These are phyloP conservation scores for Cutaneotrichosporon daszewskae DNA, from an alignment of 1,284 basidiomycete species.

Conservation along the genomic window DNA sequence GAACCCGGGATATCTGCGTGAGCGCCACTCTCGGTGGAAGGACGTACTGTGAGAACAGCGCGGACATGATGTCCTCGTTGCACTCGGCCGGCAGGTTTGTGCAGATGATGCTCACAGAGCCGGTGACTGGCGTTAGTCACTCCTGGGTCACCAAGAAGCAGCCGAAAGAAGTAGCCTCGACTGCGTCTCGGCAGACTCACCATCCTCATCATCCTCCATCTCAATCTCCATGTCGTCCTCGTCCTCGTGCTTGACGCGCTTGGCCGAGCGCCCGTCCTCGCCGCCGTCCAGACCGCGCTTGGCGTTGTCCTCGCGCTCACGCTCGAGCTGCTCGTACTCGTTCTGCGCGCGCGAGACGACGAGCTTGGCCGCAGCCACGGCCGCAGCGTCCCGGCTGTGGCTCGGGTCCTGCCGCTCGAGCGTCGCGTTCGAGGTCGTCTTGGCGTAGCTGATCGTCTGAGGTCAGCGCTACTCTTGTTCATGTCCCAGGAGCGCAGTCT, in stretches of 20 bases:
- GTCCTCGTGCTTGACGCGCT: conserved; percentile 32
- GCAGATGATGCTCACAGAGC: conserved; percentile 22
- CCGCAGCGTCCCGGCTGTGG: conserved; percentile 56
- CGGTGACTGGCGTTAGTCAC: conserved; percentile 1
- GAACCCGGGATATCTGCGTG: conserved; percentile 35
- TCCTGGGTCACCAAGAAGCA: no score
- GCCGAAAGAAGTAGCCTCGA: background rate
- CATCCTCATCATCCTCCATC: conserved; percentile 44
- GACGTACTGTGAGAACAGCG: conserved; percentile 33
- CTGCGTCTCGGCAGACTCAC: no score
- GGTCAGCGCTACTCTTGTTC: conserved; percentile 6
- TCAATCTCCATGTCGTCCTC: conserved; percentile 47
- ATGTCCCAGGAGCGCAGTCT: no score
- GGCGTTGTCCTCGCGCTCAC: conserved; percentile 56
- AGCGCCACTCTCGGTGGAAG: background rate
- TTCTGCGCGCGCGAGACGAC: conserved; percentile 48
- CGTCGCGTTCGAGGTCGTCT: conserved; percentile 76
- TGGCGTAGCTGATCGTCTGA: conserved; percentile 69
- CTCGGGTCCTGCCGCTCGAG: conserved; percentile 54
- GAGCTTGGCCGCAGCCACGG: conserved; percentile 42
- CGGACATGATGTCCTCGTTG: conserved; percentile 31
- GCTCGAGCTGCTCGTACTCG: conserved; percentile 54
- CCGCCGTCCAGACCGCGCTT: conserved; percentile 62
- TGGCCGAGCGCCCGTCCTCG: conserved; percentile 39
- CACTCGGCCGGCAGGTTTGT: conserved; percentile 41